phyloP scores from a whole-genome alignment of 1,284 basidiomycete genomes.

The Volvariella surrecta region DNA sequence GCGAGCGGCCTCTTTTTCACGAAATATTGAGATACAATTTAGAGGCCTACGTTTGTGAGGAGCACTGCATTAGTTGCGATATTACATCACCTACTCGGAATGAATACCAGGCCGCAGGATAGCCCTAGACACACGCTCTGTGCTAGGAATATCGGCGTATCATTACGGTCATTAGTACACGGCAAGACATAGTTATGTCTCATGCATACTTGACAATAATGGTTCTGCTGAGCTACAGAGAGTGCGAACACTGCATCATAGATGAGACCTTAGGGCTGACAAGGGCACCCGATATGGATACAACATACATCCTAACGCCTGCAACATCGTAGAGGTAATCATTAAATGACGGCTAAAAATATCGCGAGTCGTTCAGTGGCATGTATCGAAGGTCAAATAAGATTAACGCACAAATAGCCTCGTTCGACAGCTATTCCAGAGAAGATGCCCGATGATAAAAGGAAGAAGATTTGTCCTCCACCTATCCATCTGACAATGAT shows the following conservation, averaged over 20 bases:
- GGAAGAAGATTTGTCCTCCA: slow-evolving; percentile 9
- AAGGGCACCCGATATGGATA: too few species aligned
- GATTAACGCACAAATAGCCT: slow-evolving; percentile 12
- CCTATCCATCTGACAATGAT: slow-evolving; percentile 11
- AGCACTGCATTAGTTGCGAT: too few species aligned
- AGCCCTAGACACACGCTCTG: slow-evolving; percentile 6
- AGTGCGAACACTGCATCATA: slow-evolving; percentile 6
- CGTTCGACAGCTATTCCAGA: slow-evolving; percentile 11
- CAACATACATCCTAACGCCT: too few species aligned
- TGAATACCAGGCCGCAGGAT: slow-evolving; percentile 3
- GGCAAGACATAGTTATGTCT: background rate
- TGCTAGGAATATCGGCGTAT: slow-evolving; percentile 6
- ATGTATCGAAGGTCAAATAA: slow-evolving; percentile 3
- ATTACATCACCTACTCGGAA: slow-evolving; percentile 6
- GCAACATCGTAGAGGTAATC: too few species aligned
- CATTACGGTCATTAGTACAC: background rate
- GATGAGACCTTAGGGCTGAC: too few species aligned
- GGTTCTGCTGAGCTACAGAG: slow-evolving; percentile 7
- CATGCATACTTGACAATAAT: slow-evolving; percentile 10
- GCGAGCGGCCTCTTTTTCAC: slow-evolving; percentile 9
- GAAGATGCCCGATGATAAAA: slow-evolving; percentile 7
- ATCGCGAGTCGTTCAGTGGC: background rate
- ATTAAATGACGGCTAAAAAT: slow-evolving; percentile 19
- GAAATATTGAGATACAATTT: slow-evolving; percentile 13
- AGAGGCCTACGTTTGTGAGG: slow-evolving; percentile 15